phyloP scores from a whole-genome alignment of 257 asterid species.

The Fraxinus pennsylvanica region DNA sequence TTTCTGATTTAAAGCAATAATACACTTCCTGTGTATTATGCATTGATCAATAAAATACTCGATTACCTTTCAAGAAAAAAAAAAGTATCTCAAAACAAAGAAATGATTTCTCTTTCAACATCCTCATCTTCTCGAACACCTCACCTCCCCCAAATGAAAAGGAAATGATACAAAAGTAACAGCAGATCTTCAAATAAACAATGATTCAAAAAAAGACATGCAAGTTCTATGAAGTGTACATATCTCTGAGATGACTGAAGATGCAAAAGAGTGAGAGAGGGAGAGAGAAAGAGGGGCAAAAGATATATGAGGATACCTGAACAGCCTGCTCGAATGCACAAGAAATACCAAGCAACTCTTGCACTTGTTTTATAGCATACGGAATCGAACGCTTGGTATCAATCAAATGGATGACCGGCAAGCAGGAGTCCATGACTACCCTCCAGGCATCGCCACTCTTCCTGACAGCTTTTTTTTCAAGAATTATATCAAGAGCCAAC shows the following conservation, averaged over 20 bases:
- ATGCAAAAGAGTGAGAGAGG: too few species aligned
- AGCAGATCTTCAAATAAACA: not conserved
- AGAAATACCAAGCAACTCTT: slow-evolving; percentile 91
- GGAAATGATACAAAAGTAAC: not conserved
- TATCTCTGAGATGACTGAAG: not conserved
- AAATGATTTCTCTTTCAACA: not conserved
- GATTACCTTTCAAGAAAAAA: too few species aligned
- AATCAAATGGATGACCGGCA: slow-evolving; percentile 76
- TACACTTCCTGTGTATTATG: too few species aligned
- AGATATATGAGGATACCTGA: slow-evolving; percentile 56
- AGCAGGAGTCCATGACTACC: slow-evolving; percentile 82
- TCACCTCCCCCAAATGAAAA: not conserved
- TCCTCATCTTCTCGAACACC: not conserved
- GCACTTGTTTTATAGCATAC: slow-evolving; percentile 85
- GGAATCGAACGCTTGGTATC: slow-evolving; percentile 81
- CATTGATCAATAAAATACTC: too few species aligned
- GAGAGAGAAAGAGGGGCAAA: not conserved
- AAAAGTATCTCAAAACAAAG: not conserved
- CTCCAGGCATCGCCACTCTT: slow-evolving; percentile 97
- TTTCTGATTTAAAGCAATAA: too few species aligned
- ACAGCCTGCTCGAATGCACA: slow-evolving; percentile 99
- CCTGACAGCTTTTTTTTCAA: slow-evolving; percentile 74
- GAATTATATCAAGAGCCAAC: slow-evolving; percentile 71
- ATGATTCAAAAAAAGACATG: not conserved
- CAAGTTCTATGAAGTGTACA: not conserved